Conservation (phyloP, 169 alveolate species). For the Perkinsus olseni region DNA sequence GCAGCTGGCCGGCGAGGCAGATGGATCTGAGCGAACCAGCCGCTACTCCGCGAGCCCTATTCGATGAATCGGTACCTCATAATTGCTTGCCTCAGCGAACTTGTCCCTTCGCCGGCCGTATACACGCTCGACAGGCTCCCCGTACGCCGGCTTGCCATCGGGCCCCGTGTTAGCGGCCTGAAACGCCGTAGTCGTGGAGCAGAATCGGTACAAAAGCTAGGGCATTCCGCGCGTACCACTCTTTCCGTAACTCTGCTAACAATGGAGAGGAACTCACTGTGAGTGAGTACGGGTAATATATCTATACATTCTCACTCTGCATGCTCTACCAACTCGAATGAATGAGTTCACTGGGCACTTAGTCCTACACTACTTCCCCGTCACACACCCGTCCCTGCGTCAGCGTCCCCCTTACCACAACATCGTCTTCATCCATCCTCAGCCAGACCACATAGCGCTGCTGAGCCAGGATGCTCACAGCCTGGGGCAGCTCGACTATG, state of each 20-base stretch:
- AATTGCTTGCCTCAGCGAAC: background rate
- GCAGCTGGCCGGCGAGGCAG: background rate
- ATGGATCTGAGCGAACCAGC: too few species aligned
- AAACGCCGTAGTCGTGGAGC: background rate
- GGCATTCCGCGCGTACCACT: too few species aligned
- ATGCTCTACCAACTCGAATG: too few species aligned
- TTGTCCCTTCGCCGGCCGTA: background rate
- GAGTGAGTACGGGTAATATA: too few species aligned
- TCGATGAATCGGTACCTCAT: too few species aligned
- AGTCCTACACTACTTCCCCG: background rate
- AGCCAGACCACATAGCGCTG: background rate
- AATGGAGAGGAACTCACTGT: too few species aligned
- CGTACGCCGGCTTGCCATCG: background rate
- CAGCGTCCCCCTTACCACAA: background rate
- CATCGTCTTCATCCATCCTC: background rate
- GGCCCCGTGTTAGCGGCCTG: background rate
- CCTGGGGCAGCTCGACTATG: slow-evolving; percentile 14
- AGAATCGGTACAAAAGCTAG: too few species aligned
- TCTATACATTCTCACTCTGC: too few species aligned
- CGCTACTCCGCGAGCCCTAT: too few species aligned
- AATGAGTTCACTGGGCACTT: too few species aligned
- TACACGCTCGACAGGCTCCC: background rate
- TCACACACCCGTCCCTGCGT: background rate
- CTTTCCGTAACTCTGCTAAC: too few species aligned
- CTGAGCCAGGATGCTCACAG: background rate